Conservation (phyloP, 768 basidiomycete genomes). For the Mycena crocata region DNA sequence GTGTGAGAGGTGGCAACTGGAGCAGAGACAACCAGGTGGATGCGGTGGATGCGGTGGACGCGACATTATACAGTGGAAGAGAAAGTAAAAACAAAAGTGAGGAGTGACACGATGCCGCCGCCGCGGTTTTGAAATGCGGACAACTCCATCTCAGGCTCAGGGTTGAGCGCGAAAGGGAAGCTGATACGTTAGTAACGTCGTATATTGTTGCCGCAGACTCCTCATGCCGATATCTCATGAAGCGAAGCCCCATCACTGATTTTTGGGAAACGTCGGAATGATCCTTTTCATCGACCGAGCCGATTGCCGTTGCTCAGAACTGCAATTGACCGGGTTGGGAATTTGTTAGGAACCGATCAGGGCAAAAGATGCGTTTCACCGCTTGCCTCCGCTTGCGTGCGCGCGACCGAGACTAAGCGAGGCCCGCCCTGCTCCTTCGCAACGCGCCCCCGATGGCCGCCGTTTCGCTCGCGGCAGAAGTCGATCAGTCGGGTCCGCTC, state of each 20-base stretch:
- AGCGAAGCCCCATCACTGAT: slow-evolving; percentile 26
- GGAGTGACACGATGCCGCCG: slow-evolving; percentile 9
- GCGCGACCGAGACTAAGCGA: background rate
- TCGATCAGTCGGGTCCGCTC: too few species aligned
- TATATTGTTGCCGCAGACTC: slow-evolving; percentile 26
- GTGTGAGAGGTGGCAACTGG: slow-evolving; percentile 30
- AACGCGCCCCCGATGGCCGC: slow-evolving; percentile 11
- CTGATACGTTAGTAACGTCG: slow-evolving; percentile 24
- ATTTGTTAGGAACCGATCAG: slow-evolving; percentile 27
- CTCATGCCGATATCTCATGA: slow-evolving; percentile 27
- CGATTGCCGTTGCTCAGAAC: slow-evolving; percentile 27
- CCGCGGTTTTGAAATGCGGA: slow-evolving; percentile 18
- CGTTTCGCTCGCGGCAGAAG: slow-evolving; percentile 6
- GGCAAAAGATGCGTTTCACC: slow-evolving; percentile 18
- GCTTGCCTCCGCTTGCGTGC: background rate
- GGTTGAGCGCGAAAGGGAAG: slow-evolving; percentile 25
- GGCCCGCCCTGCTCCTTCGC: background rate
- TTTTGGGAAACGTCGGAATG: slow-evolving; percentile 14
- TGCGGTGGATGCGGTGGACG: slow-evolving; percentile 11
- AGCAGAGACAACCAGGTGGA: slow-evolving; percentile 27
- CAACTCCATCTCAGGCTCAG: slow-evolving; percentile 30
- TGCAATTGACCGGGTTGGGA: slow-evolving; percentile 24
- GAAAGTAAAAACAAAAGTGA: background rate
- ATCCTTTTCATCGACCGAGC: slow-evolving; percentile 9
- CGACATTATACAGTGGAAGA: slow-evolving; percentile 20